Base-by-base conservation (phyloP, 306 rosid genomes). In the Corylus americana region DNA sequence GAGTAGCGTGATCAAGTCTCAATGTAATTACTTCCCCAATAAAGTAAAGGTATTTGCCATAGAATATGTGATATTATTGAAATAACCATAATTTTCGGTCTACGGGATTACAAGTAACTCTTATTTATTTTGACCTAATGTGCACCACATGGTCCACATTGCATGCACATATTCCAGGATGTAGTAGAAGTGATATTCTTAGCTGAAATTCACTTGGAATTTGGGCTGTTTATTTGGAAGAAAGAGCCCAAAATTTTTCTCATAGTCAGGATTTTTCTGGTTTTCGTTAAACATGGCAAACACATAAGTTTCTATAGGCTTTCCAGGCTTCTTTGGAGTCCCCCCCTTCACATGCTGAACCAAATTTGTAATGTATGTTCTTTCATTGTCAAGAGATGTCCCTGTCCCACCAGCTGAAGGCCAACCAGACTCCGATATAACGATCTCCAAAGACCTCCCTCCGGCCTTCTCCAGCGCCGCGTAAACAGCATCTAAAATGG, bases 381-480 rank as follows among this genome's bases (percentile, higher is more conserved):
- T 71, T 12, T 89, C 92, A 78, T 83, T 81, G 0, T 83, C 86
- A 7, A 49, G 50, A 3, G 81, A 49, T 29, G 94, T 82, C 17
- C 70, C 86, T 0, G 7, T 37, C 11, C 92, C 89, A 7, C 87
- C 85, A 11, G 71, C 37, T 1, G 89, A 79, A 11, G 92, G 92
- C 89, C 92, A 90, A 3, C 92, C 91, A 58, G 74, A 81, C 74
- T 90, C 87, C 0, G 91, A 79, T 14, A 85, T 88, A 27, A 86
- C 88, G 1, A 88, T 75, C 51, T 78, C 75, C 71, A 86, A 4
- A 2, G 82, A 58, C 29, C 67, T 82, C 9, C 86, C 87, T 0
- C 88, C 88, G 0, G 74, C 80, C 37, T 27, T 86, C 86, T 86
- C 90, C 54, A 88, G 48, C 7, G 90, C 83, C 12, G 88, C 74